These are phyloP conservation scores for Adansonia digitata DNA, from an alignment of 345 rosid species.

Conservation along the genomic window DNA sequence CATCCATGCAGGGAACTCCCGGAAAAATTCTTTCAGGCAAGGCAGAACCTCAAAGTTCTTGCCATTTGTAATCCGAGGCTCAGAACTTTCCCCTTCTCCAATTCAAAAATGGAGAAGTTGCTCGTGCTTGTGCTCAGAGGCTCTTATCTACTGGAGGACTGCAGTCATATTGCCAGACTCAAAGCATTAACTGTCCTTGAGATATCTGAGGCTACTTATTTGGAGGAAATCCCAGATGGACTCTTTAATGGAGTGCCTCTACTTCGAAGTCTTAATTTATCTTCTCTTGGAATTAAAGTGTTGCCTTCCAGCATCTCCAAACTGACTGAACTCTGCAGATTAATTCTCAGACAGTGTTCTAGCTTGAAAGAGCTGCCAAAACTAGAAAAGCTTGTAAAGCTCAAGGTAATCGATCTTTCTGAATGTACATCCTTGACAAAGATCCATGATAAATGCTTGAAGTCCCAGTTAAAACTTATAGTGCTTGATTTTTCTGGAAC, in stretches of 20 bases:
- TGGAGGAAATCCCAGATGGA: conserved; percentile 21
- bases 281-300: conserved; percentile 24
- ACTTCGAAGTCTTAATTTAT: conserved; percentile 52
- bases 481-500: conserved; percentile 48
- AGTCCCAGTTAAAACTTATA: conserved; percentile 28
- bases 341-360: conserved; percentile 36
- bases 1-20: conserved; percentile 21
- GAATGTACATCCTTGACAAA: conserved; percentile 29
- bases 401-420: conserved; percentile 50
- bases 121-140: conserved; percentile 45
- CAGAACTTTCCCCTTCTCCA: conserved; percentile 12
- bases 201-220: conserved; percentile 43
- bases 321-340: conserved; percentile 29
- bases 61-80: conserved; percentile 32
- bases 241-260: conserved; percentile 24
- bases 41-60: conserved; percentile 34
- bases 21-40: conserved; percentile 14
- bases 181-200: conserved; percentile 37
- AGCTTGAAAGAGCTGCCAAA: conserved; percentile 33
- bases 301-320: conserved; percentile 31
- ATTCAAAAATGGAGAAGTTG: conserved; percentile 22
- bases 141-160: conserved; percentile 27
- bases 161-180: conserved; percentile 21
- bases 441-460: conserved; percentile 21
- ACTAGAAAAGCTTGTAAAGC: conserved; percentile 18